Evolutionary conservation across 176 grass and related monocot species (phyloP), one percentile per base, ranked within the genome.

Genomic region (Musa beccarii): DNA sequence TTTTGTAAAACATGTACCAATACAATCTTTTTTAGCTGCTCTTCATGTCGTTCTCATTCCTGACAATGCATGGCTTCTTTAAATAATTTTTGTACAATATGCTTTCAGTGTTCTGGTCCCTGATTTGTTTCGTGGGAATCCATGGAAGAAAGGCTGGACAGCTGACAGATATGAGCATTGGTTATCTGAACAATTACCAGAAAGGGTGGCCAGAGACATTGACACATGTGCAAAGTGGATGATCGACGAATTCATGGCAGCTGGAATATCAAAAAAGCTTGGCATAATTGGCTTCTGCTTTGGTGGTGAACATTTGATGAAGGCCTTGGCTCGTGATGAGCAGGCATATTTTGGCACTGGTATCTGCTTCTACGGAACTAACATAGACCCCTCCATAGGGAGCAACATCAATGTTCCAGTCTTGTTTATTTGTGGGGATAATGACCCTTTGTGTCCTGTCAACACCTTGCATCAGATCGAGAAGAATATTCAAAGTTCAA

Each of bases 201-300:
- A 76, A 71, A 80, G 83, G 49, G 86, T 99, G 14, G 73, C 90
- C 2, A 77, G 81, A 3, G 90, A 89, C 88, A 87, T 99, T 76
- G 82, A 89, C 70, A 69, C 75, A 51, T 94, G 78, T 65, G 75
- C 86, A 16, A 62, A 82, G 68, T 99, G 95, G 95, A 80, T 99
- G 79, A 77, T 75, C 1, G 90, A 91, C 69, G 95, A 84, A 81
- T 89, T 99, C 78, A 12, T 73, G 24, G 89, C 80, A 12, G 86
- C 86, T 5, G 86, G 86, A 19, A 74, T 89, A 55, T 86, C 88
- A 50, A 85, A 79, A 76, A 99, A 94, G 83, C 88, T 99, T 5
- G 84, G 86, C 57, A 54, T 94, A 11, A 51, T 99, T 54, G 95
- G 95, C n/a, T 92, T 94, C 83, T 89, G 90, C 76, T 91, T 88